phyloP scores from a whole-genome alignment of 2,329 filamentous ascomycete species.

The Tolypocladium endophyticum region DNA sequence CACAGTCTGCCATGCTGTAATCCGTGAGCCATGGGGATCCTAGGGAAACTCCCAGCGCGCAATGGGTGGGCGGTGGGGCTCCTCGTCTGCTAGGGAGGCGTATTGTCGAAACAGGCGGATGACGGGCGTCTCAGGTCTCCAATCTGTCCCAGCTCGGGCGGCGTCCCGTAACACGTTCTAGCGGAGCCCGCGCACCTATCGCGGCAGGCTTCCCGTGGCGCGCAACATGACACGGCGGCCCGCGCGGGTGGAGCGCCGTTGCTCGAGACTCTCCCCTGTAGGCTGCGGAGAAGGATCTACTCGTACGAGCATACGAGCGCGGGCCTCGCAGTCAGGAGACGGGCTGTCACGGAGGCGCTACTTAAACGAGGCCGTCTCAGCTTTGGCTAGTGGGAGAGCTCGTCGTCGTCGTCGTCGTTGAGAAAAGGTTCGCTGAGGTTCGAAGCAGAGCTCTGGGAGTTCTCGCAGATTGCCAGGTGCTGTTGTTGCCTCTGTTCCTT shows the following conservation, averaged over 20 bases:
- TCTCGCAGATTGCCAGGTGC: background rate
- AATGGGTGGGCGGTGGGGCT: background rate
- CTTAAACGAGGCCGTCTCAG: background rate
- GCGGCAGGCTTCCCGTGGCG: background rate
- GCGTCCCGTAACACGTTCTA: background rate
- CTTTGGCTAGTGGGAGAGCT: background rate
- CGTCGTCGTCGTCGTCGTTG: background rate
- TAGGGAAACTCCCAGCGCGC: background rate
- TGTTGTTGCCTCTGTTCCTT: background rate
- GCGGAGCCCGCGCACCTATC: background rate
- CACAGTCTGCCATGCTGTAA: background rate
- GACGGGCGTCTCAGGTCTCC: background rate
- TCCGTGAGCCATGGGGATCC: background rate
- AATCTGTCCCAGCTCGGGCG: background rate
- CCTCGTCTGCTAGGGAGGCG: background rate
- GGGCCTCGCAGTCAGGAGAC: background rate
- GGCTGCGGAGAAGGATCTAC: background rate
- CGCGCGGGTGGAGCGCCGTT: background rate
- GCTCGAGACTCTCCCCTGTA: background rate
- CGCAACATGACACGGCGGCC: background rate
- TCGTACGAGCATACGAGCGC: background rate
- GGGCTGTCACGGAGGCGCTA: background rate
- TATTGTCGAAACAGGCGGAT: background rate
- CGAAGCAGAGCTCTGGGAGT: background rate
- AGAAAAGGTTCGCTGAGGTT: background rate